Base-by-base conservation (phyloP, 1,139 yeast genomes). In the Blastobotrys aristatus region DNA sequence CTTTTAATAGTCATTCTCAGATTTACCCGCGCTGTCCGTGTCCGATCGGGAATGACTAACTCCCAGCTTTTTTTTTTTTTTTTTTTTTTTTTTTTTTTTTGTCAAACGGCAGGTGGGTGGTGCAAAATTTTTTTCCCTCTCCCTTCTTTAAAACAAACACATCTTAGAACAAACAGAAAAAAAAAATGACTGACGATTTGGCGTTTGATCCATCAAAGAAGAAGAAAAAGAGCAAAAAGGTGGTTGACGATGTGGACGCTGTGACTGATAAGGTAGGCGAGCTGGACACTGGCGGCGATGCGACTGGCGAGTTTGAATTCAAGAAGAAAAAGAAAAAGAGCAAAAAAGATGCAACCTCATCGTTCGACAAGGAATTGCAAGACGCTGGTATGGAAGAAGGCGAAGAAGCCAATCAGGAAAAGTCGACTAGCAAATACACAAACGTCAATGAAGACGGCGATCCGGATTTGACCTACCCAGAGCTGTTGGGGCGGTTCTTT, bases 331-430 rank as follows among this genome's bases (percentile, higher is more conserved):
- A 89, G 77, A 90, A 89, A 78, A 82, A 82, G 79, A 79, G 78
- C 77, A 81, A 81, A 76, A 70, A 79, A 57, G 70, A 75, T 37
- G 74, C 78, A 55, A 76, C 79, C 44, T 80, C 83, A 55, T 96
- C 86, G 56, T 90, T 92, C 65, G 97, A 90, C 59, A 85, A 85
- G 64, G 87, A 86, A 64, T 76, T 92, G 61, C 95, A 87, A 65
- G 76, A 86, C 65, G 97, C 97, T 20, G 97, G 97, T 63, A 76
- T 90, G 46, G 36, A 40, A 30, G 18, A 30, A 18, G 33, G 16
- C n/a, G 31, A 3, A 21, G 10, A 6, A 10, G 26, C 30, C 21
- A 5, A 10, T 4, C 5, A 7, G 16, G 32, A 30, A 13, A 42
- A 37, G 40, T 38, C 27, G 11, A 32, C 27, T 18, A 22, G 44